A percentile compares a stretch with the other conserved stretches of the same genome.
phyloP scores from a whole-genome alignment of 192 early-diverging fungal genomes.

The Backusella mclennaniae region DNA sequence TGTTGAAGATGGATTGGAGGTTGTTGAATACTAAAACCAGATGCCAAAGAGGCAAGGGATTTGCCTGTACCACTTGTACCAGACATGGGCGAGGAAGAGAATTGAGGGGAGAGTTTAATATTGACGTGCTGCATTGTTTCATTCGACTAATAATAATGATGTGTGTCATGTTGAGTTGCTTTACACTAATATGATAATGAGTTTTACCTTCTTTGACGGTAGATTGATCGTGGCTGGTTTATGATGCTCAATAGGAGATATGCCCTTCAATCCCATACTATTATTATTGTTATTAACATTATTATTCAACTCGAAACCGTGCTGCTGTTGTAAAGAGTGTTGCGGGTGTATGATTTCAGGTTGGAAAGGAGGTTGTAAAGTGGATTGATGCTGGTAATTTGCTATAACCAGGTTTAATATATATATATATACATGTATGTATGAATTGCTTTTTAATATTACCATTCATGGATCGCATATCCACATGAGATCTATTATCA shows the following conservation, averaged over 20 bases:
- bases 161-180: background rate
- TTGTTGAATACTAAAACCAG: conserved; percentile 13
- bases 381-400: background rate
- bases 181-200: no score
- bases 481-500: background rate
- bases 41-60: conserved; percentile 10
- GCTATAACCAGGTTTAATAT: no score
- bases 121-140: background rate
- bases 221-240: background rate
- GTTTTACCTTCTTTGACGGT: conserved; percentile 18
- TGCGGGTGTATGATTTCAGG: background rate
- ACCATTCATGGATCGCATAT: background rate
- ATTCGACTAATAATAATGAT: background rate
- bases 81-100: conserved; percentile 24
- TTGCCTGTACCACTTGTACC: conserved; percentile 17
- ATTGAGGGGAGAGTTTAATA: conserved; percentile 13
- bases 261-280: conserved; percentile 12
- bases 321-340: background rate
- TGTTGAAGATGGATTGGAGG: background rate
- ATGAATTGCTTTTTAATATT: background rate
- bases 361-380: background rate
- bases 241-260: conserved; percentile 12
- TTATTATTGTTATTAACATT: background rate
- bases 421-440: no score
- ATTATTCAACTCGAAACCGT: conserved; percentile 10